Base-by-base conservation (phyloP, 2,329 filamentous ascomycete species). In the Apiospora saccharicola region DNA sequence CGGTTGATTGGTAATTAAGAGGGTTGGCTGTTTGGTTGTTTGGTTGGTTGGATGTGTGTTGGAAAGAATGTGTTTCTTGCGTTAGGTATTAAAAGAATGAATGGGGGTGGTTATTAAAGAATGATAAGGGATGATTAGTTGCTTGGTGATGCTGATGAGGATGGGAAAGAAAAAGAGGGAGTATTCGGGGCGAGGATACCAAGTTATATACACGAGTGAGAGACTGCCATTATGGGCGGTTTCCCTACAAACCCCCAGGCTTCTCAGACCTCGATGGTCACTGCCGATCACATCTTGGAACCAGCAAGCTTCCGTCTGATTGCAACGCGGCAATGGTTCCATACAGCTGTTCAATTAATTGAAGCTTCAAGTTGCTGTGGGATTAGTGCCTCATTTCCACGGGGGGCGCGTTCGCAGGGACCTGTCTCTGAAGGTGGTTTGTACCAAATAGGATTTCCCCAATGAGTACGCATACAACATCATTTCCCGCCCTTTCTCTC, bases 51-150 rank as follows among this genome's bases (percentile, higher is more conserved):
- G 37, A 3, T 44, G 4, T 34, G 34, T 14, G 19, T n/a, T 41
- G 10, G 41, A 64, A 64, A 22, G 57, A 64, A 64, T 64, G 57
- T 64, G 49, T 13, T n/a, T 64, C 34, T 41, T 41, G 16, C n/a
- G n/a, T n/a, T n/a, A n/a, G 4, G 1, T 24, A 47, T 61, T 41
- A 64, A 64, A 41, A 64, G 57, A 64, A 34, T 64, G 57, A n/a
- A 64, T 34, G 57, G 30, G 30, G 51, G 53, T 10, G n/a, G 53
- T 37, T 13, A 64, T 64, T 41, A 64, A 64, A 2, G 57, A 64
- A 12, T 41, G 57, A 30, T 13, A n/a, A 22, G 51, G 30, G 30
- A 37, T 64, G 34, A 64, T 64, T 64, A 64, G 19, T 24, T 41
- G 57, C 30, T 41, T n/a, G 22, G 19, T 13, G 34, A 61, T 37